These are phyloP conservation scores for Chaetomium cochliodes DNA, from an alignment of 495 filamentous ascomycete genomes.

Conservation along the genomic window DNA sequence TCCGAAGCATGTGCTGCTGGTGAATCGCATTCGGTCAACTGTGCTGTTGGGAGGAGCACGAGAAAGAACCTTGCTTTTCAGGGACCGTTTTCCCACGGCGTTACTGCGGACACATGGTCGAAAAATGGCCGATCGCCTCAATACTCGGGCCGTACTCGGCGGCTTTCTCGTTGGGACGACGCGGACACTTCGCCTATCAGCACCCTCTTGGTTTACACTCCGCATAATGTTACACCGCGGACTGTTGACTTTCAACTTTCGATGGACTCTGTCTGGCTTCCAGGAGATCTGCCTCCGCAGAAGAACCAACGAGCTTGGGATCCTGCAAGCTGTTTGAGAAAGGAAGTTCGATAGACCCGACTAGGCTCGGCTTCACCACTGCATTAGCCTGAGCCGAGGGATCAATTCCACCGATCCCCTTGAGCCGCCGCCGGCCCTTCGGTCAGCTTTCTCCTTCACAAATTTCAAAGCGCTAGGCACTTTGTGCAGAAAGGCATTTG, in stretches of 20 bases:
- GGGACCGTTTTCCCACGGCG: constrained; percentile 2
- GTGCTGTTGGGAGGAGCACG: neutral
- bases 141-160: constrained; percentile 20
- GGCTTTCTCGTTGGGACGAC: constrained; percentile 9
- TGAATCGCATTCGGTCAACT: neutral
- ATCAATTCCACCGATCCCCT: neutral
- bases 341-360: neutral
- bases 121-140: constrained; percentile 12
- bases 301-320: neutral
- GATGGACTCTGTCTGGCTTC: neutral
- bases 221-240: neutral
- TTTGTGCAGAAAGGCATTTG: neutral
- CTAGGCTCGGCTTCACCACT: neutral
- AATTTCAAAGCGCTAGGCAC: neutral
- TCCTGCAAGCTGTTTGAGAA: neutral
- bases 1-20: neutral
- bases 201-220: neutral
- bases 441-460: neutral
- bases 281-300: neutral
- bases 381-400: constrained; percentile 6
- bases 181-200: neutral
- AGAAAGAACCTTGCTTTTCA: neutral
- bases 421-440: neutral
- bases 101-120: constrained; percentile 15
- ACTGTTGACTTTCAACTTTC: neutral